Conservation (phyloP, 2,329 filamentous ascomycete species). For the Cryphonectria japonica region DNA sequence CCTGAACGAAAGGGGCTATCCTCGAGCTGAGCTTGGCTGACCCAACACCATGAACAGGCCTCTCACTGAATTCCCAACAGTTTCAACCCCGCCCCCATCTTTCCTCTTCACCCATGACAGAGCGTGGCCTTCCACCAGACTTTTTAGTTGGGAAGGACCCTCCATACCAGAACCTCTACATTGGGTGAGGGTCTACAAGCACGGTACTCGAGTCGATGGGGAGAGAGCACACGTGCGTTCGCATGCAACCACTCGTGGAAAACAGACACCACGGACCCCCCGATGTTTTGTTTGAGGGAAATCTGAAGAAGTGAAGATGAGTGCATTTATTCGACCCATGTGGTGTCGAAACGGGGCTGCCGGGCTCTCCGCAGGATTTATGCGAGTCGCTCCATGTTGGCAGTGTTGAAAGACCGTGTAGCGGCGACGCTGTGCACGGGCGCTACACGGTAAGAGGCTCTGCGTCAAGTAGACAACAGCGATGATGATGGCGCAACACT, state of each 20-base stretch:
- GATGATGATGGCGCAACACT: neutral
- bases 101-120: neutral
- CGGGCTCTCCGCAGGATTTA: neutral
- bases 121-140: neutral
- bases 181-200: neutral
- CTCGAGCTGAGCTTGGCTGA: neutral
- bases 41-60: neutral
- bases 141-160: neutral
- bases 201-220: conserved; percentile 10
- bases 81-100: neutral
- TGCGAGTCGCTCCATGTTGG: neutral
- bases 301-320: neutral
- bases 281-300: no score
- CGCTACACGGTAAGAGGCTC: neutral
- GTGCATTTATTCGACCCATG: neutral
- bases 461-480: neutral
- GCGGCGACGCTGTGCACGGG: neutral
- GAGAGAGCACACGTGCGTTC: conserved; percentile 6
- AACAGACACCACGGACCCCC: neutral
- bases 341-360: neutral
- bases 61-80: neutral
- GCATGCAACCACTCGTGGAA: conserved; percentile 8
- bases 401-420: neutral
- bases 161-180: conserved; percentile 1
- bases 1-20: neutral